phyloP scores from a whole-genome alignment of 208 protist species.

The Acanthamoeba rhysodes region DNA sequence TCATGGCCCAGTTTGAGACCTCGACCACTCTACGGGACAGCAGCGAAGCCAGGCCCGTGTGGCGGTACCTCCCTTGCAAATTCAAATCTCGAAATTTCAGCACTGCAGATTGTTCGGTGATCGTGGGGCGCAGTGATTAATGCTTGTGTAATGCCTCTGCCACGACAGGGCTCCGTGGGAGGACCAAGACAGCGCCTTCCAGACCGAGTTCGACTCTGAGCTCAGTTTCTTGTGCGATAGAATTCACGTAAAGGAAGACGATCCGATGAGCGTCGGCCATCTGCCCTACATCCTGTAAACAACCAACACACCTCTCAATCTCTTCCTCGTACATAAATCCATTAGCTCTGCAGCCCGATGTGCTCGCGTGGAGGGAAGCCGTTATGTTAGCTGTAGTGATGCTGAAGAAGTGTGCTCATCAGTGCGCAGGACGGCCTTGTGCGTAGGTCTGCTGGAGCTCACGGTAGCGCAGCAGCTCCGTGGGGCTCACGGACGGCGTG shows the following conservation, averaged over 20 bases:
- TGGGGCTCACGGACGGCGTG: slow-evolving; percentile 82
- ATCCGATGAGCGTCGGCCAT: slow-evolving; percentile 27
- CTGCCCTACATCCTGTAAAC: slow-evolving; percentile 58
- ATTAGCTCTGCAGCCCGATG: neutral
- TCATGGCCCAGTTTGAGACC: slow-evolving; percentile 40
- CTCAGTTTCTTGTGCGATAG: slow-evolving; percentile 41
- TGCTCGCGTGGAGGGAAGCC: neutral
- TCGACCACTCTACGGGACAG: slow-evolving; percentile 26
- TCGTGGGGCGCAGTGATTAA: neutral
- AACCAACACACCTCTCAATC: neutral
- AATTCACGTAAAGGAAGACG: slow-evolving; percentile 43
- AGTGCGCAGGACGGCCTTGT: slow-evolving; percentile 10
- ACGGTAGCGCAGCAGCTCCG: slow-evolving; percentile 30
- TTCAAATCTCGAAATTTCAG: neutral
- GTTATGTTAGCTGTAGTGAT: neutral
- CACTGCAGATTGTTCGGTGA: neutral
- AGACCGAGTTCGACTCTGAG: slow-evolving; percentile 62
- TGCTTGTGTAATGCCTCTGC: neutral
- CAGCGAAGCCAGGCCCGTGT: slow-evolving; percentile 30
- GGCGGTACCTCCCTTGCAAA: neutral
- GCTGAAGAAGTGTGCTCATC: neutral
- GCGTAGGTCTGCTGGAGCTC: slow-evolving; percentile 66
- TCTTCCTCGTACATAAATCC: neutral
- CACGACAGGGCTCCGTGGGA: neutral
- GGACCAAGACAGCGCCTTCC: slow-evolving; percentile 41